A percentile compares a stretch with the other conserved stretches of the same genome.
These are phyloP conservation scores for Trichoderma semiorbis DNA, from an alignment of 2,329 filamentous ascomycete genomes.

Conservation along the genomic window DNA sequence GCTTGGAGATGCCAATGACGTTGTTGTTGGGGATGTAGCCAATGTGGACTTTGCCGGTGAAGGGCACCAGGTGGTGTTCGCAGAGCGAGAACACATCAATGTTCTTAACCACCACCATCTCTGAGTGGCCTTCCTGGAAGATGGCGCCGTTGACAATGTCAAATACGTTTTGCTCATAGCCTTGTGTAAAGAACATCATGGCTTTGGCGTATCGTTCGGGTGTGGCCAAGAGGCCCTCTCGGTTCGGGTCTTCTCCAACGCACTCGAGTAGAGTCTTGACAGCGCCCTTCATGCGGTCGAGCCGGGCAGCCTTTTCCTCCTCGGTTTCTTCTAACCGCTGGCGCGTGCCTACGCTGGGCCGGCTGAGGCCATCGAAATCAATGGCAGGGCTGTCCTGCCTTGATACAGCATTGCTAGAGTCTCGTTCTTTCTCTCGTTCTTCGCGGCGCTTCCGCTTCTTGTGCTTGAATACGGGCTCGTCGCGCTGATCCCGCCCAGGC, in stretches of 20 bases:
- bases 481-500: constrained; percentile 12
- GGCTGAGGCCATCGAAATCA: constrained; percentile 59
- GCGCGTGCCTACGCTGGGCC: constrained; percentile 61
- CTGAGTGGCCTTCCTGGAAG: constrained; percentile 94
- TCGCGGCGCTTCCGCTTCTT: constrained; percentile 7
- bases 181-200: constrained; percentile 92
- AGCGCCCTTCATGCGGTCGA: constrained; percentile 58
- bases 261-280: constrained; percentile 66
- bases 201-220: constrained; percentile 92
- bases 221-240: constrained; percentile 62
- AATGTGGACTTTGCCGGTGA: constrained; percentile 99
- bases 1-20: constrained; percentile 92
- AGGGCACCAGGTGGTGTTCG: constrained; percentile 96
- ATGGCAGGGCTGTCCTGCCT: constrained; percentile 50
- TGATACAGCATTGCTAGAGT: neutral
- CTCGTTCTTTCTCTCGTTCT: neutral
- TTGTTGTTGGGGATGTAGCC: constrained; percentile 91
- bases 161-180: constrained; percentile 90
- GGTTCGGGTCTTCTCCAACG: constrained; percentile 64
- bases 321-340: constrained; percentile 55
- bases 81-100: constrained; percentile 94
- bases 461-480: constrained; percentile 15
- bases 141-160: constrained; percentile 92
- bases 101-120: constrained; percentile 96
- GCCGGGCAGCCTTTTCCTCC: constrained; percentile 43